A percentile compares a stretch with the other conserved stretches of the same genome.
Conservation (phyloP, 768 basidiomycete genomes). For the Suillus americanus region DNA sequence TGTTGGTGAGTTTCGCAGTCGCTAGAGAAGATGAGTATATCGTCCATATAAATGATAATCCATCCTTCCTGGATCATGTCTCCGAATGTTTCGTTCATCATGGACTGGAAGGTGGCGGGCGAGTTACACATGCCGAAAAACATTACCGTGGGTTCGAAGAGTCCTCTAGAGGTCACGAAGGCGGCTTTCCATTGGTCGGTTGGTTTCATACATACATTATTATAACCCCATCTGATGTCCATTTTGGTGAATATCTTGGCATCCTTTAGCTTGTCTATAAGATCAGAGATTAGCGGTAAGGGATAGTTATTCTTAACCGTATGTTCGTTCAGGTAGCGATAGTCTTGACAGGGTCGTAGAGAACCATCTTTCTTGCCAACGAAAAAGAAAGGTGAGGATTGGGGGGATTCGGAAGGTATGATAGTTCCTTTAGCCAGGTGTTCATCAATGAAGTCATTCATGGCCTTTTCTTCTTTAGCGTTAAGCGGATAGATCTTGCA, state of each 20-base stretch:
- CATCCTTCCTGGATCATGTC: slow-evolving; percentile 18
- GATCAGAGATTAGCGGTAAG: background rate
- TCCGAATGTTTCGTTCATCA: slow-evolving; percentile 26
- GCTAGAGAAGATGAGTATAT: slow-evolving; percentile 24
- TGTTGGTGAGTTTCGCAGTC: slow-evolving; percentile 11
- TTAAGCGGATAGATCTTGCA: background rate
- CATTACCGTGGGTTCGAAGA: background rate
- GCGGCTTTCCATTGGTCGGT: background rate
- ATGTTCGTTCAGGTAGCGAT: background rate
- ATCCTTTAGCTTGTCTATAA: slow-evolving; percentile 11
- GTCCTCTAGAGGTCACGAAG: background rate
- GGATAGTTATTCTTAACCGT: slow-evolving; percentile 10
- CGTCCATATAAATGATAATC: slow-evolving; percentile 27
- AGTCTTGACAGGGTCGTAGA: background rate
- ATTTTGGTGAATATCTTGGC: slow-evolving; percentile 22
- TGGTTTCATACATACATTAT: background rate
- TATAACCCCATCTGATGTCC: background rate
- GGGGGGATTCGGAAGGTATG: slow-evolving; percentile 18
- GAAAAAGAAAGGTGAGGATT: slow-evolving; percentile 18
- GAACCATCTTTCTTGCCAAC: background rate
- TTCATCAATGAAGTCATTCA: slow-evolving; percentile 12
- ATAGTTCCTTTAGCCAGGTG: slow-evolving; percentile 5
- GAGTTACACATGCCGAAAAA: slow-evolving; percentile 16
- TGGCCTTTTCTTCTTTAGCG: background rate
- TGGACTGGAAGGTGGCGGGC: slow-evolving; percentile 21